Conservation (phyloP, 139 green algal species). For the Chlorella sp. region DNA sequence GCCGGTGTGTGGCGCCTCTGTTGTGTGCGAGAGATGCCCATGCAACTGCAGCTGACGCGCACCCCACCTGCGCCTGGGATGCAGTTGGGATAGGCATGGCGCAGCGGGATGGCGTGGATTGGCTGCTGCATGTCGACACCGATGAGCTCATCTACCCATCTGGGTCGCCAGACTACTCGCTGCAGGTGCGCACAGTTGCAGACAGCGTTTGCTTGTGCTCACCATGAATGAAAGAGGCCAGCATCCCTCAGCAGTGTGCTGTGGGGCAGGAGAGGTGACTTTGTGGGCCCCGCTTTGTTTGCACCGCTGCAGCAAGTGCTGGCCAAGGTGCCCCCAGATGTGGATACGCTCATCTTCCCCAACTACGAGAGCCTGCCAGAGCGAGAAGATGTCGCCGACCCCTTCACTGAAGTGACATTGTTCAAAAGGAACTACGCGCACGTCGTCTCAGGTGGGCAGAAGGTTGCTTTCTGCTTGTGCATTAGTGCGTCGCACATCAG, state of each 20-base stretch:
- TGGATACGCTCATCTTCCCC: conserved; percentile 87
- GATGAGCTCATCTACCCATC: conserved; percentile 87
- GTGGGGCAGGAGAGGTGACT: too few species aligned
- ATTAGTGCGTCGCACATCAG: too few species aligned
- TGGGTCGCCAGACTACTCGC: conserved; percentile 62
- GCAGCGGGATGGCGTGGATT: conserved; percentile 64
- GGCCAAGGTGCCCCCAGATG: conserved; percentile 33
- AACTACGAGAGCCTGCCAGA: conserved; percentile 86
- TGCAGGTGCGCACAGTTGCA: conserved; percentile 47
- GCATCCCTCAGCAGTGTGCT: too few species aligned
- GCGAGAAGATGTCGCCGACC: conserved; percentile 66
- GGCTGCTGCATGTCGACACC: conserved; percentile 88
- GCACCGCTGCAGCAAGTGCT: conserved; percentile 42
- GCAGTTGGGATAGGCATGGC: conserved; percentile 77
- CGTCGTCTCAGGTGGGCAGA: conserved; percentile 55
- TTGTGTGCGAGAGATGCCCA: not conserved
- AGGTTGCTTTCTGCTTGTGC: not conserved
- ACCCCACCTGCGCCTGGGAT: not conserved
- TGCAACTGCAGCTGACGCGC: not conserved
- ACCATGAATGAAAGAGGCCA: too few species aligned
- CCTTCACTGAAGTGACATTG: conserved; percentile 82
- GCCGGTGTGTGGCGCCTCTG: too few species aligned
- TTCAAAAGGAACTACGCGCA: conserved; percentile 89
- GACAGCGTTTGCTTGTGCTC: not conserved
- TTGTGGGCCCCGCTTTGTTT: too few species aligned